A percentile compares a stretch with the other conserved stretches of the same genome.
These are phyloP conservation scores for Camillea tinctor DNA, from an alignment of 2,329 filamentous ascomycete species.

Conservation along the genomic window DNA sequence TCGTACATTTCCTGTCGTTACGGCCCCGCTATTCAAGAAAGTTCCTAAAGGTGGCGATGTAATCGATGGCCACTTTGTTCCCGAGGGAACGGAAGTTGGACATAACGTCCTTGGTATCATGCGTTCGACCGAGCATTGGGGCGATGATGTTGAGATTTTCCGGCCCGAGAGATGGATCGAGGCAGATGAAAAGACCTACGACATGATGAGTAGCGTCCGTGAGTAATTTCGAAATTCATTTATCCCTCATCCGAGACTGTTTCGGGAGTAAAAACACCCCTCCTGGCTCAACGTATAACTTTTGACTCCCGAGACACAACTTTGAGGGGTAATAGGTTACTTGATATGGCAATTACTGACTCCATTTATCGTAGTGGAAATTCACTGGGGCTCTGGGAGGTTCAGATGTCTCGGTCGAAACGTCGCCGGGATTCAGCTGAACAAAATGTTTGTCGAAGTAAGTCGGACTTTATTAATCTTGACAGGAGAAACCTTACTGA, in stretches of 20 bases:
- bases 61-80: slow-evolving; percentile 4
- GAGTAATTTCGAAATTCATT: too few relatives aligned
- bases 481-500: not conserved
- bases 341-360: too few relatives aligned
- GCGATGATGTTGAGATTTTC: slow-evolving; percentile 25
- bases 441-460: slow-evolving; percentile 42
- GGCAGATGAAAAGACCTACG: slow-evolving; percentile 26
- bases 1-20: slow-evolving; percentile 32
- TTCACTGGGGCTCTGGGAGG: slow-evolving; percentile 38
- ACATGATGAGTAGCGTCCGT: slow-evolving; percentile 32
- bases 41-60: slow-evolving; percentile 27
- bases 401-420: slow-evolving; percentile 40
- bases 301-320: too few relatives aligned
- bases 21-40: slow-evolving; percentile 23
- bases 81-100: not conserved
- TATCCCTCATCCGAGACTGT: too few relatives aligned
- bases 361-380: too few relatives aligned
- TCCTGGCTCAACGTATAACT: too few relatives aligned
- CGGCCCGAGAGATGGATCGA: slow-evolving; percentile 45
- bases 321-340: too few relatives aligned
- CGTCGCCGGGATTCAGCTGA: slow-evolving; percentile 41
- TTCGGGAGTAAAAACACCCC: too few relatives aligned
- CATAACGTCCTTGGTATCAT: not conserved
- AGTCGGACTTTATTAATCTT: not conserved
- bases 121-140: not conserved